Conservation (phyloP, 1,139 yeast species). For the Geotrichum macrosporum region DNA sequence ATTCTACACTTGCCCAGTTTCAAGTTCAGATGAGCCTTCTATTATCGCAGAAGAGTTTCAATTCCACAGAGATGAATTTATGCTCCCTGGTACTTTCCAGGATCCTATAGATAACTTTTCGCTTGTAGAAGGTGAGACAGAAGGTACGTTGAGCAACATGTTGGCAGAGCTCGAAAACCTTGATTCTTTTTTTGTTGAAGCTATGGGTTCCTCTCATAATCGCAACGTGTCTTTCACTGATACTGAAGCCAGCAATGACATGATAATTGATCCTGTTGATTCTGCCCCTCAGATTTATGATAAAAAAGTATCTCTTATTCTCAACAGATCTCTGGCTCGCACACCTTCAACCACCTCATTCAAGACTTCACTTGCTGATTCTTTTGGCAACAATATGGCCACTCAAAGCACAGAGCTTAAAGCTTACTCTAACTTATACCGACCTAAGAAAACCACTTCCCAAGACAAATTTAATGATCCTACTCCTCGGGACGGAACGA, state of each 20-base stretch:
- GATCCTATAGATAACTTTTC: constrained; percentile 29
- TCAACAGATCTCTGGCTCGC: constrained; percentile 69
- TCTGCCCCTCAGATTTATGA: constrained; percentile 77
- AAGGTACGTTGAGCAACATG: constrained; percentile 83
- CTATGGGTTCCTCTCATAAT: constrained; percentile 38
- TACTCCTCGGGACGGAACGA: constrained; percentile 4
- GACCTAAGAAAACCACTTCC: constrained; percentile 4
- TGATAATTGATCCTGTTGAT: constrained; percentile 47
- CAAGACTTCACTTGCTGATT: constrained; percentile 58
- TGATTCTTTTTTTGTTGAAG: constrained; percentile 86
- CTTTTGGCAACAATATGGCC: constrained; percentile 30
- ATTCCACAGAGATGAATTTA: constrained; percentile 57
- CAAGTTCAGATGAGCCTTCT: constrained; percentile 29
- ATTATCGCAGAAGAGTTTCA: constrained; percentile 33
- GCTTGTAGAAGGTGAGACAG: constrained; percentile 34
- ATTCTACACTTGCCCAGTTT: constrained; percentile 68
- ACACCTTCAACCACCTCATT: constrained; percentile 74
- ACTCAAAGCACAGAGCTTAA: constrained; percentile 9
- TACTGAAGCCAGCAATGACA: constrained; percentile 43
- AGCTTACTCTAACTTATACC: constrained; percentile 8
- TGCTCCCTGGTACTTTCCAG: constrained; percentile 22
- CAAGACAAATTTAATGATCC: background rate
- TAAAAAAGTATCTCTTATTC: constrained; percentile 69
- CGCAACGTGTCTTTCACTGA: constrained; percentile 40
- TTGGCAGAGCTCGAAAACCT: constrained; percentile 95